phyloP scores from a whole-genome alignment of 768 basidiomycete genomes.

The Boletus pseudopeckii region DNA sequence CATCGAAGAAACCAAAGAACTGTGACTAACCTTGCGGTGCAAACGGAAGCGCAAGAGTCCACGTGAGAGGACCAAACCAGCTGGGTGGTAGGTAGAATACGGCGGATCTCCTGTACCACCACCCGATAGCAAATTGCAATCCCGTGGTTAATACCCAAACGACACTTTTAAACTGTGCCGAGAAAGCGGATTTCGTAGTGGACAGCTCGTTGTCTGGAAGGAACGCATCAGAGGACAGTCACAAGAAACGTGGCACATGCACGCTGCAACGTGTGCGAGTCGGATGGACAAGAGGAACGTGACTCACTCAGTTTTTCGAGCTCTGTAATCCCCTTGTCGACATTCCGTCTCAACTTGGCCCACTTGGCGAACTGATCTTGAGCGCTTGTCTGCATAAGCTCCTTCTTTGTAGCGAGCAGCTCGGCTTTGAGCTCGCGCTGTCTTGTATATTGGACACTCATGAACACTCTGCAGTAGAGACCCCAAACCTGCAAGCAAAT shows the following conservation, averaged over 20 bases:
- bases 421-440: constrained; percentile 77
- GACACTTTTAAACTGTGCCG: constrained; percentile 64
- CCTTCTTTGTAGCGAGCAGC: constrained; percentile 75
- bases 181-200: constrained; percentile 57
- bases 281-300: background rate
- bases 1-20: background rate
- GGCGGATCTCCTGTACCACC: constrained; percentile 87
- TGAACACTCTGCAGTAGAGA: constrained; percentile 64
- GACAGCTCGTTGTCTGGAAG: constrained; percentile 63
- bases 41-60: constrained; percentile 89
- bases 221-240: constrained; percentile 1
- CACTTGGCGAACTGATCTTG: constrained; percentile 99
- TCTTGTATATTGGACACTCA: constrained; percentile 48
- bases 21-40: constrained; percentile 71
- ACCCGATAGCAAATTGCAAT: constrained; percentile 76
- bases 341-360: constrained; percentile 86
- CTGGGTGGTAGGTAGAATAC: constrained; percentile 90
- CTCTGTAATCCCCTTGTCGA: constrained; percentile 90
- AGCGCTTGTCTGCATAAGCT: constrained; percentile 84
- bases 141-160: constrained; percentile 90
- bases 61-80: constrained; percentile 86
- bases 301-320: constrained; percentile 87
- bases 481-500: constrained; percentile 59
- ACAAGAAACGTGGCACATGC: background rate
- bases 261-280: background rate